These are phyloP conservation scores for Trichoderma afroharzianum DNA, from an alignment of 2,329 filamentous ascomycete species.

Conservation along the genomic window DNA sequence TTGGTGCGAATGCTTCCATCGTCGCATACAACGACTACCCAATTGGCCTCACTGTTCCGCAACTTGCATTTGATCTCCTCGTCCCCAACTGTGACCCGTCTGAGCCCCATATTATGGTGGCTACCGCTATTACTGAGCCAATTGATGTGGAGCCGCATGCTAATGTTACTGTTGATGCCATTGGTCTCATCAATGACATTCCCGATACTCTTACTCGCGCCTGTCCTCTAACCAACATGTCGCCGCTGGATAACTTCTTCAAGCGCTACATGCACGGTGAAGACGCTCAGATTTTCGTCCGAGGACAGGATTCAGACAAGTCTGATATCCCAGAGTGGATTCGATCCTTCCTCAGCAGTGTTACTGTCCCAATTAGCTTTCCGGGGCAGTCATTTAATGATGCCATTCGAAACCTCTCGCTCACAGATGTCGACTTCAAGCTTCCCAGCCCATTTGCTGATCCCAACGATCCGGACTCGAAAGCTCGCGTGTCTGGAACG, in stretches of 20 bases:
- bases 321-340: slow-evolving; percentile 78
- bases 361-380: slow-evolving; percentile 81
- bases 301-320: slow-evolving; percentile 66
- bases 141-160: slow-evolving; percentile 66
- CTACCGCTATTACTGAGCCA: slow-evolving; percentile 65
- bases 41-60: slow-evolving; percentile 70
- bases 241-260: slow-evolving; percentile 80
- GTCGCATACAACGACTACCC: slow-evolving; percentile 73
- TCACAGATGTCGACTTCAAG: slow-evolving; percentile 80
- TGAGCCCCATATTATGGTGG: slow-evolving; percentile 73
- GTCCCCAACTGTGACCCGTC: slow-evolving; percentile 73
- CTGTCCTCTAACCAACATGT: slow-evolving; percentile 74
- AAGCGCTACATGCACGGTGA: slow-evolving; percentile 78
- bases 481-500: slow-evolving; percentile 77
- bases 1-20: slow-evolving; percentile 77
- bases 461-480: slow-evolving; percentile 66
- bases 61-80: slow-evolving; percentile 78
- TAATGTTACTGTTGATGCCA: slow-evolving; percentile 65
- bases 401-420: slow-evolving; percentile 81
- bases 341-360: slow-evolving; percentile 70
- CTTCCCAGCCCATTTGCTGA: slow-evolving; percentile 78
- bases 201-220: slow-evolving; percentile 67
- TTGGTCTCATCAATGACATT: slow-evolving; percentile 68
- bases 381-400: slow-evolving; percentile 78
- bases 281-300: slow-evolving; percentile 75